These are phyloP conservation scores for Auriculariales sp. DNA, from an alignment of 768 basidiomycete species.

Conservation along the genomic window DNA sequence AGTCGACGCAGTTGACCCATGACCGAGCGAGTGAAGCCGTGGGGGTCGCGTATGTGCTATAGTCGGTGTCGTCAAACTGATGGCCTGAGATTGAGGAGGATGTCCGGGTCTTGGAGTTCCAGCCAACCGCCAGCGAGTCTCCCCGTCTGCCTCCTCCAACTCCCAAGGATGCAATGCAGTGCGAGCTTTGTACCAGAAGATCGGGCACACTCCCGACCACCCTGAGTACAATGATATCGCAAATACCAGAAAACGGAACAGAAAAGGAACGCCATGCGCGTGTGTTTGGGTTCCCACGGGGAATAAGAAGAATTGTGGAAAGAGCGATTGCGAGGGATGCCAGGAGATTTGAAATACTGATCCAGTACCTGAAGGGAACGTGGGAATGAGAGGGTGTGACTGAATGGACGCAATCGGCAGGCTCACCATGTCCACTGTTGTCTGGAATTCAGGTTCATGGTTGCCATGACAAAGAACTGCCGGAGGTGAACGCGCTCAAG, in stretches of 20 bases:
- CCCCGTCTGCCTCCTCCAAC: conserved; percentile 17
- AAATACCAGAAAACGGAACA: conserved; percentile 16
- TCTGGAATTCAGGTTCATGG: conserved; percentile 22
- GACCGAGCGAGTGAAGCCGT: no score
- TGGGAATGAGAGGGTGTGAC: background rate
- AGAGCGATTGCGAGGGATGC: conserved; percentile 16
- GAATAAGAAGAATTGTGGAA: conserved; percentile 15
- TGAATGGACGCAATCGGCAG: background rate
- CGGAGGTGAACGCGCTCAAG: conserved; percentile 19
- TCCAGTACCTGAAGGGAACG: background rate
- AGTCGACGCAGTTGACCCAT: background rate
- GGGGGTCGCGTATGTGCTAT: background rate
- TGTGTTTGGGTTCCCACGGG: conserved; percentile 12
- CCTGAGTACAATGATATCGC: conserved; percentile 21
- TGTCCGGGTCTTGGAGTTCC: background rate
- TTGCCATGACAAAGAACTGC: conserved; percentile 18
- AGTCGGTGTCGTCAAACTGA: background rate
- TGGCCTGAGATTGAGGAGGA: background rate
- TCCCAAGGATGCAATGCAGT: conserved; percentile 23
- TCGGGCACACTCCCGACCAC: background rate
- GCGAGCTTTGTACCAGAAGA: background rate
- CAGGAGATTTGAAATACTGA: conserved; percentile 15
- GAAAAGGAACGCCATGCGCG: conserved; percentile 20
- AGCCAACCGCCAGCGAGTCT: conserved; percentile 8
- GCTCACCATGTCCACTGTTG: conserved; percentile 22